These are phyloP conservation scores for Ananas comosus DNA, from an alignment of 176 grass and related monocot species.

Conservation along the genomic window DNA sequence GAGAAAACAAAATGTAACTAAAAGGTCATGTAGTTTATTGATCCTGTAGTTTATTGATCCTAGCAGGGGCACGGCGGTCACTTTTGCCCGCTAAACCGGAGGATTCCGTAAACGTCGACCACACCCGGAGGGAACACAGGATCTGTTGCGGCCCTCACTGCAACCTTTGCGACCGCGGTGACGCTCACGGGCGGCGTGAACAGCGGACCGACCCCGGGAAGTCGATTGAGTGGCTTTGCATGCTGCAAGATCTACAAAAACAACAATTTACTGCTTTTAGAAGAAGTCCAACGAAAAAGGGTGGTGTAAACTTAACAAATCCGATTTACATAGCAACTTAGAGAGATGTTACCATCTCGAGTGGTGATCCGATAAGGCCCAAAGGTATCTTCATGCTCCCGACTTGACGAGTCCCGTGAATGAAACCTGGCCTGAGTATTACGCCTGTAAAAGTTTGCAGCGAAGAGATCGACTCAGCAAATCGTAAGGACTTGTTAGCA, in stretches of 20 bases:
- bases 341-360: slow-evolving; percentile 52
- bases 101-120: slow-evolving; percentile 68
- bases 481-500: background rate
- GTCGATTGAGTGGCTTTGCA: slow-evolving; percentile 48
- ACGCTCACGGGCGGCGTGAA: slow-evolving; percentile 73
- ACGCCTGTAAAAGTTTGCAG: slow-evolving; percentile 33
- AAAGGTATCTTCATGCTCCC: slow-evolving; percentile 84
- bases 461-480: background rate
- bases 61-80: slow-evolving; percentile 1
- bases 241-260: slow-evolving; percentile 54
- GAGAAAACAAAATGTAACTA: background rate
- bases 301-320: too few relatives aligned
- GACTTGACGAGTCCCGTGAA: slow-evolving; percentile 82
- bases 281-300: background rate
- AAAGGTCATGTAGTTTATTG: background rate
- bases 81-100: slow-evolving; percentile 60
- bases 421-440: slow-evolving; percentile 79
- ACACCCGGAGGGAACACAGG: slow-evolving; percentile 86
- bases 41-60: slow-evolving; percentile 1
- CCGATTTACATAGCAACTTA: background rate
- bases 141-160: slow-evolving; percentile 70
- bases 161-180: slow-evolving; percentile 52
- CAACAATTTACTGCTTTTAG: slow-evolving; percentile 3
- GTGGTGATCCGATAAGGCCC: slow-evolving; percentile 62
- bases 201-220: slow-evolving; percentile 65